Conservation (phyloP, 2,329 filamentous ascomycete species). For the Raffaelea ambrosiae region DNA sequence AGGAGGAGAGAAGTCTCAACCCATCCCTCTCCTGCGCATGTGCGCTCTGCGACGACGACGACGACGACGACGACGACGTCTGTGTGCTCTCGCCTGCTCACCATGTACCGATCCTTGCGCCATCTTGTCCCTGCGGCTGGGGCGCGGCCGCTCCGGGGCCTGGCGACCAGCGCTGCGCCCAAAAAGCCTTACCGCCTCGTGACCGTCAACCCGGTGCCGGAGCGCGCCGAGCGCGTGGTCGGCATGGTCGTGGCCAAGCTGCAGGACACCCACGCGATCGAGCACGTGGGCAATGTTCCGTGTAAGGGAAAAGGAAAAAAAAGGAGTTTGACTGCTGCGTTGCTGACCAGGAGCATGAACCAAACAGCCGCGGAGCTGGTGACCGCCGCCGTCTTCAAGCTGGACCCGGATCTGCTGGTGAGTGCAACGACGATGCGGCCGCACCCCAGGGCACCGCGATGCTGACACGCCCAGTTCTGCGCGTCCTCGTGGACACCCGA, state of each 20-base stretch:
- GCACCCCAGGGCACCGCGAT: background rate
- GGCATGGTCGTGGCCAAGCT: slow-evolving; percentile 52
- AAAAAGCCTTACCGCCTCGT: slow-evolving; percentile 49
- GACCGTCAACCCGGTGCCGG: slow-evolving; percentile 60
- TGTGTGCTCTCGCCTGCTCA: too few species aligned
- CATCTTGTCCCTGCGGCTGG: too few species aligned
- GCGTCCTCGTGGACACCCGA: slow-evolving; percentile 7
- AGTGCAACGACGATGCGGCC: background rate
- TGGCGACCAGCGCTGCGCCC: slow-evolving; percentile 14
- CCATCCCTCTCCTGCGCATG: too few species aligned
- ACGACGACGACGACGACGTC: too few species aligned
- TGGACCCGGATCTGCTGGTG: slow-evolving; percentile 7
- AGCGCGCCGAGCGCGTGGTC: slow-evolving; percentile 53
- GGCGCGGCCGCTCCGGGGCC: background rate
- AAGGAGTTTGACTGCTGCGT: background rate
- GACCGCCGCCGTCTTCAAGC: background rate
- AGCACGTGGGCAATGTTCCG: slow-evolving; percentile 52
- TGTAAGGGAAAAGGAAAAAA: slow-evolving; percentile 27
- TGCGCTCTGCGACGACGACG: too few species aligned
- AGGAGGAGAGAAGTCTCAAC: too few species aligned
- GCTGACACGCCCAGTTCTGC: slow-evolving; percentile 2
- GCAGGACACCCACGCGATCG: slow-evolving; percentile 55
- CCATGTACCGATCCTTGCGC: too few species aligned
- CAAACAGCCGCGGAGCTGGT: too few species aligned
- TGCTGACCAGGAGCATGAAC: slow-evolving; percentile 1